These are phyloP conservation scores for Leishmania major DNA, from an alignment of 208 protist species.

Conservation along the genomic window DNA sequence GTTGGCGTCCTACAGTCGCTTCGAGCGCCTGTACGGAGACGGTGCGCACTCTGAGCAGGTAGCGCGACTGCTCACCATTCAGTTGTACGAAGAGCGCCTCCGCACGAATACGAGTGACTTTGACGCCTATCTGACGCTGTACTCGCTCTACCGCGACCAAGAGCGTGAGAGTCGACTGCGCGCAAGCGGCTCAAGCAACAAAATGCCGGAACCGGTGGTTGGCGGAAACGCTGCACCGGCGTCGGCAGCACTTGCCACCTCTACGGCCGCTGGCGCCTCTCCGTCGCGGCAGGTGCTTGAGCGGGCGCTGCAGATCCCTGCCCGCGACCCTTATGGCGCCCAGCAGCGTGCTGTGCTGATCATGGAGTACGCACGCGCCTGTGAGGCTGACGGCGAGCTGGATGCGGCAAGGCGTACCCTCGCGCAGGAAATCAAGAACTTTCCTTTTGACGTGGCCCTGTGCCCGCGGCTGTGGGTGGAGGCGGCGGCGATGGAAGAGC, in stretches of 20 bases:
- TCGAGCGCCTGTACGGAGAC: slow-evolving; percentile 64
- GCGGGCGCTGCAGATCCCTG: slow-evolving; percentile 32
- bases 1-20: slow-evolving; percentile 65
- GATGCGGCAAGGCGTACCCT: slow-evolving; percentile 54
- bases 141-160: slow-evolving; percentile 62
- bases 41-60: slow-evolving; percentile 38
- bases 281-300: slow-evolving; percentile 21
- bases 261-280: neutral
- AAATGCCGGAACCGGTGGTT: neutral
- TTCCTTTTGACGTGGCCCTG: slow-evolving; percentile 66
- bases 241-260: neutral
- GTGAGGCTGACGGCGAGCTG: slow-evolving; percentile 32
- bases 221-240: neutral
- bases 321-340: slow-evolving; percentile 33
- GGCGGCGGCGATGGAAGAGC: slow-evolving; percentile 75
- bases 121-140: slow-evolving; percentile 75
- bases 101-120: slow-evolving; percentile 53
- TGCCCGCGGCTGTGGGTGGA: slow-evolving; percentile 83
- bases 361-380: slow-evolving; percentile 68
- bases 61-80: slow-evolving; percentile 44
- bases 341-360: slow-evolving; percentile 76
- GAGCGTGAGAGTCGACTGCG: slow-evolving; percentile 14
- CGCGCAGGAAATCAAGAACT: slow-evolving; percentile 60
- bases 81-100: slow-evolving; percentile 67
- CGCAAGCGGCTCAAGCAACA: neutral